A percentile compares a stretch with the other conserved stretches of the same genome.
These are phyloP conservation scores for Fimicolochytrium jonesii DNA, from an alignment of 192 early-diverging fungal species.

Conservation along the genomic window DNA sequence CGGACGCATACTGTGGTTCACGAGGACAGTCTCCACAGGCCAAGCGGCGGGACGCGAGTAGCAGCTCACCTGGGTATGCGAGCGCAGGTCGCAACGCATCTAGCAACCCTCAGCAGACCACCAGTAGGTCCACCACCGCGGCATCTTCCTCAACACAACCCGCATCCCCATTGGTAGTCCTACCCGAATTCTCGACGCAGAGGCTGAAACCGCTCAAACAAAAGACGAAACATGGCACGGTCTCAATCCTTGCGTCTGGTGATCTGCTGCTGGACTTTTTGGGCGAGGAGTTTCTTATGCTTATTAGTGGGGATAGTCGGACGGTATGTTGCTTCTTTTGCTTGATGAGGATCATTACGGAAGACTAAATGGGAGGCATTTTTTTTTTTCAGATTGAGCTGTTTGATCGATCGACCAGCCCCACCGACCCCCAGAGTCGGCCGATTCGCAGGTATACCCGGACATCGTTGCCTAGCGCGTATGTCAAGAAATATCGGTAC, in stretches of 20 bases:
- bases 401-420: slow-evolving; percentile 21
- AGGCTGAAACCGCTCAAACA: slow-evolving; percentile 45
- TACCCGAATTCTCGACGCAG: slow-evolving; percentile 38
- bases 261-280: slow-evolving; percentile 41
- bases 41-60: too few relatives aligned
- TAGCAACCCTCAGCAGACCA: neutral
- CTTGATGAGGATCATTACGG: neutral
- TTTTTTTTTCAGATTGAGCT: slow-evolving; percentile 10
- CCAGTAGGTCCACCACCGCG: neutral
- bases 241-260: slow-evolving; percentile 34
- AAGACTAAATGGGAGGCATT: neutral
- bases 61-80: too few relatives aligned
- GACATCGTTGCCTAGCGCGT: slow-evolving; percentile 25
- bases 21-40: too few relatives aligned
- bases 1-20: too few relatives aligned
- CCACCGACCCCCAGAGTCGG: neutral
- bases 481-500: slow-evolving; percentile 41
- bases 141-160: too few relatives aligned
- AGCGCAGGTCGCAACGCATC: too few relatives aligned
- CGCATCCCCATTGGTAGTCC: neutral
- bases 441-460: slow-evolving; percentile 13
- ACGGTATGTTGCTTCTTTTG: too few relatives aligned
- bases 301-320: slow-evolving; percentile 31
- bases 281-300: slow-evolving; percentile 34
- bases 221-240: slow-evolving; percentile 46